phyloP scores from a whole-genome alignment of 441 rosid species.

The Jatropha podagrica region DNA sequence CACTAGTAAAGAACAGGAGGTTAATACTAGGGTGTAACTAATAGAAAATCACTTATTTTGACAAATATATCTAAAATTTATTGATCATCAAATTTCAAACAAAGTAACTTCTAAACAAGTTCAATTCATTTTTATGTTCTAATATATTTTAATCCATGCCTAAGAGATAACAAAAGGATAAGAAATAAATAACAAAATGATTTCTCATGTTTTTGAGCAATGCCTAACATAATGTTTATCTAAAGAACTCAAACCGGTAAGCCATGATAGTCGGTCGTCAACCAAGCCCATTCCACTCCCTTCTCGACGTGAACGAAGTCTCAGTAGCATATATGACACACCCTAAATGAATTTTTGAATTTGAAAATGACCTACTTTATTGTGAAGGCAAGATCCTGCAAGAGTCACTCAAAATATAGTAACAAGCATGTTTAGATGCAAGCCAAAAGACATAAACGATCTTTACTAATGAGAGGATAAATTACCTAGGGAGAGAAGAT shows the following conservation, averaged over 20 bases:
- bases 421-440: background rate
- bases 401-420: constrained; percentile 18
- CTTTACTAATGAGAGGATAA: constrained; percentile 15
- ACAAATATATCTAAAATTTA: no score
- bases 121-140: no score
- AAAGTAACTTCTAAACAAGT: no score
- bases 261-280: no score
- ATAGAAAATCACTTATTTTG: no score
- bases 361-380: constrained; percentile 55
- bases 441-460: constrained; percentile 5
- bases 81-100: no score
- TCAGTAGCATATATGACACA: constrained; percentile 29
- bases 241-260: background rate
- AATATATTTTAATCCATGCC: no score
- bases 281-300: background rate
- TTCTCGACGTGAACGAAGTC: no score
- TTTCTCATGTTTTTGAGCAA: background rate
- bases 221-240: background rate
- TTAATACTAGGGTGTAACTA: no score
- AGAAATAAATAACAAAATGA: no score
- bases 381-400: constrained; percentile 57
- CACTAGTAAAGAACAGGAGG: background rate
- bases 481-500: constrained; percentile 41
- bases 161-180: no score
- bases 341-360: constrained; percentile 64